Evolutionary conservation across 176 grass and related monocot species (phyloP).

Genomic region (Ampelocalamus luodianensis): DNA sequence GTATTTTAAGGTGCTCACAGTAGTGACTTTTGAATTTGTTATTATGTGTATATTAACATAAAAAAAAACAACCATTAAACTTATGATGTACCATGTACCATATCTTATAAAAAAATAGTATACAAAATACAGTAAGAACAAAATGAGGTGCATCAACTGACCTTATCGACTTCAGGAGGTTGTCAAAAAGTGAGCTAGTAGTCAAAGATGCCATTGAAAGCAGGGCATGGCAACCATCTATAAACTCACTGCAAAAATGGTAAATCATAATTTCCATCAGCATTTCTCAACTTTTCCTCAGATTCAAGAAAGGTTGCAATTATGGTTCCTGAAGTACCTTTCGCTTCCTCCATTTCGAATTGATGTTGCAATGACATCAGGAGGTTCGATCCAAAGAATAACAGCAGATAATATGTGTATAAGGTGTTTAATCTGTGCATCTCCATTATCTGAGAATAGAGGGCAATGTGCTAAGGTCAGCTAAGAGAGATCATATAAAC

Average conservation of each 20-base stretch:
- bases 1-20: slow-evolving; percentile 26
- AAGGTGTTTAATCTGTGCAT: slow-evolving; percentile 84
- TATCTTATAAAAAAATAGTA: not conserved
- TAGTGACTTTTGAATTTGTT: not conserved
- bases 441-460: slow-evolving; percentile 78
- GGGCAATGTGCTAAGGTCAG: slow-evolving; percentile 14
- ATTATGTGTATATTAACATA: slow-evolving; percentile 26
- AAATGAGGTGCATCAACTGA: slow-evolving; percentile 37
- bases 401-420: slow-evolving; percentile 83
- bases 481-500: slow-evolving; percentile 4
- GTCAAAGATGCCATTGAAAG: slow-evolving; percentile 90
- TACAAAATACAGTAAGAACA: not conserved
- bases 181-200: slow-evolving; percentile 76
- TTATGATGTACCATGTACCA: not conserved
- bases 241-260: slow-evolving; percentile 74
- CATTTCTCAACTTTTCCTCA: slow-evolving; percentile 36
- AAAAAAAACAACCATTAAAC: not conserved
- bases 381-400: slow-evolving; percentile 87
- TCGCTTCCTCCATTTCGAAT: slow-evolving; percentile 78
- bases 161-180: slow-evolving; percentile 89
- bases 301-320: slow-evolving; percentile 37
- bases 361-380: slow-evolving; percentile 69
- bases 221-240: slow-evolving; percentile 93
- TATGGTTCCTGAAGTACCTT: slow-evolving; percentile 66
- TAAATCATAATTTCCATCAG: slow-evolving; percentile 48